Conservation (phyloP, 164 flowering plant species). For the Magnolia kwangsiensis region DNA sequence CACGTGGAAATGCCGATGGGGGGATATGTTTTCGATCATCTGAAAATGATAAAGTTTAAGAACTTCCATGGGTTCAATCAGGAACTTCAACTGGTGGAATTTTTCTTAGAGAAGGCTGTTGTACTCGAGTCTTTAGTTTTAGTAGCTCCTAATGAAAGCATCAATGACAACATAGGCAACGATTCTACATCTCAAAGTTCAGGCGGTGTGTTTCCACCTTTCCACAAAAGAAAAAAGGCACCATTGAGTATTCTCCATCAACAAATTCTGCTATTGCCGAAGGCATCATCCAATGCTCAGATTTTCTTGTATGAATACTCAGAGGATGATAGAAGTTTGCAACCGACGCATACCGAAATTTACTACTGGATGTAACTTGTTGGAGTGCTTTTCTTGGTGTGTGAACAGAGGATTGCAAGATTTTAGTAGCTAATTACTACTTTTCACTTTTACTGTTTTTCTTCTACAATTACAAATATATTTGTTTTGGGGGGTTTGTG, state of each 20-base stretch:
- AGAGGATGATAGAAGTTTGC: not conserved
- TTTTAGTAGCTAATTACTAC: not conserved
- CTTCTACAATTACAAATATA: too few relatives aligned
- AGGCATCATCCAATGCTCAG: constrained; percentile 7
- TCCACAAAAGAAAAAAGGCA: too few relatives aligned
- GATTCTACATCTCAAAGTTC: not conserved
- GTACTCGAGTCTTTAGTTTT: constrained; percentile 1
- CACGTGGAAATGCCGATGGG: not conserved
- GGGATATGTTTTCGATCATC: not conserved
- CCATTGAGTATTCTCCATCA: not conserved
- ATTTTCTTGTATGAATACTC: constrained; percentile 2
- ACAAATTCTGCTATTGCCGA: not conserved
- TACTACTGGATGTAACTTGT: not conserved
- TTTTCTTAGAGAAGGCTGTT: constrained; percentile 6
- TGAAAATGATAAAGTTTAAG: constrained; percentile 10
- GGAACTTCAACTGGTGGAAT: constrained; percentile 12
- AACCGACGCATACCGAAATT: constrained; percentile 7
- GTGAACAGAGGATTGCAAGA: too few relatives aligned
- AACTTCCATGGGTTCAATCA: constrained; percentile 2
- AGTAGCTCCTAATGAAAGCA: constrained; percentile 5
- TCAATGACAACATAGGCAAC: too few relatives aligned
- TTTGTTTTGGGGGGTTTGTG: too few relatives aligned
- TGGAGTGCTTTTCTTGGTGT: not conserved
- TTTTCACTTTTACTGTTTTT: too few relatives aligned
- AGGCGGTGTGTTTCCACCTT: too few relatives aligned